Conservation (phyloP, 2,329 filamentous ascomycete species). For the Pyricularia pennisetigena region DNA sequence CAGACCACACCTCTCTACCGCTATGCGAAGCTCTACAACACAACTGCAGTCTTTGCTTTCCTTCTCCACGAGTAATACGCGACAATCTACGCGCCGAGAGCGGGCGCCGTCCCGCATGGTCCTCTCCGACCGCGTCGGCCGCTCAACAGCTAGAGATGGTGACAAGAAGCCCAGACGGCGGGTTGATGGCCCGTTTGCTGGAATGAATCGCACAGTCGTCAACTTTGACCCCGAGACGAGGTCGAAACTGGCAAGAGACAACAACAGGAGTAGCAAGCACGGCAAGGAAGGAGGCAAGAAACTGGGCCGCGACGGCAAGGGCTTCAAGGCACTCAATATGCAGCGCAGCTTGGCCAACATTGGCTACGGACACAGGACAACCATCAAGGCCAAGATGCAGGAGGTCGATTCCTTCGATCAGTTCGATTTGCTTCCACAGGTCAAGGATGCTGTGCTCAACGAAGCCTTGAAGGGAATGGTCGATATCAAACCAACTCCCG, state of each 20-base stretch:
- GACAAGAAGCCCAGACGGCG: constrained; percentile 25
- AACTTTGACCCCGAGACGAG: constrained; percentile 19
- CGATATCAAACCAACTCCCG: constrained; percentile 73
- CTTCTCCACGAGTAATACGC: constrained; percentile 4
- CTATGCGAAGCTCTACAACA: background rate
- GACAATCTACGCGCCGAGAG: background rate
- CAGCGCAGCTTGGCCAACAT: constrained; percentile 69
- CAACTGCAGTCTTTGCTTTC: constrained; percentile 6
- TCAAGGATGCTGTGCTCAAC: constrained; percentile 60
- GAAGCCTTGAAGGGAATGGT: constrained; percentile 68
- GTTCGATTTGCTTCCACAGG: constrained; percentile 61
- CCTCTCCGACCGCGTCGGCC: constrained; percentile 42
- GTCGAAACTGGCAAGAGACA: constrained; percentile 9
- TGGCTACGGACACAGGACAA: constrained; percentile 57
- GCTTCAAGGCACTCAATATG: constrained; percentile 87
- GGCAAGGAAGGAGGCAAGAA: constrained; percentile 13
- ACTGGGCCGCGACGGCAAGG: constrained; percentile 31
- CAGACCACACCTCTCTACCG: constrained; percentile 1
- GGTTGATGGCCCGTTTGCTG: constrained; percentile 39
- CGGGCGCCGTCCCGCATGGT: constrained; percentile 44
- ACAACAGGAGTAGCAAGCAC: constrained; percentile 20
- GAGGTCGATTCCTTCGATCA: constrained; percentile 71
- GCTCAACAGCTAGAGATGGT: constrained; percentile 22
- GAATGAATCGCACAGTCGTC: constrained; percentile 45
- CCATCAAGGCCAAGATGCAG: constrained; percentile 45